Percentiles rank a stretch among this genome's conserved stretches.
These are phyloP conservation scores for Setaria viridis DNA, from an alignment of 202 grass and related monocot species.

Conservation along the genomic window DNA sequence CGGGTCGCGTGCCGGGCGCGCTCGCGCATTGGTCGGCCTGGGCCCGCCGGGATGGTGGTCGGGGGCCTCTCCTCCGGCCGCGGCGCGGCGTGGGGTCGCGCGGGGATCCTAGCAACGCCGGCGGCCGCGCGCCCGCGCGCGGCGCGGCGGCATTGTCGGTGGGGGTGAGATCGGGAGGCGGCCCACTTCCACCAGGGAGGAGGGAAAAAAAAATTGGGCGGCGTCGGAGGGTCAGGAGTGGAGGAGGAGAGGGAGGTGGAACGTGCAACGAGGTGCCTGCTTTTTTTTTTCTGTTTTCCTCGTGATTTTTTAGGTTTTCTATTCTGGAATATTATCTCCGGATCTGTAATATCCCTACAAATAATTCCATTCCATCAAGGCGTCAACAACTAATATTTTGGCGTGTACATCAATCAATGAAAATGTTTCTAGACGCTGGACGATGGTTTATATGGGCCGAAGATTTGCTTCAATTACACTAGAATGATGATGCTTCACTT, in stretches of 20 bases:
- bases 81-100: conserved; percentile 21
- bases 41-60: background rate
- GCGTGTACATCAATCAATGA: background rate
- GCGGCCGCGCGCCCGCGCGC: conserved; percentile 48
- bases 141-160: conserved; percentile 62
- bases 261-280: conserved; percentile 47
- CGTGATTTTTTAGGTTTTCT: conserved; percentile 41
- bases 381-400: background rate
- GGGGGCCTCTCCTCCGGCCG: conserved; percentile 5
- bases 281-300: background rate
- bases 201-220: conserved; percentile 25
- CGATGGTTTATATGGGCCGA: background rate
- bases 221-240: conserved; percentile 37
- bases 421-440: background rate
- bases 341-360: background rate
- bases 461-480: background rate
- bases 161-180: conserved; percentile 41
- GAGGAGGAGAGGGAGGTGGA: conserved; percentile 41
- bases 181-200: conserved; percentile 14
- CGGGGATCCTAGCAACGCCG: conserved; percentile 56
- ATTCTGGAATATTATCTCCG: conserved; percentile 27
- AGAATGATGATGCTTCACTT: background rate
- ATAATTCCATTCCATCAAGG: background rate
- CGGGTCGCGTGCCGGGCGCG: conserved; percentile 56
- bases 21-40: conserved; percentile 72